Base-by-base conservation (phyloP, 106 monocot species). In the Chionographis japonica region DNA sequence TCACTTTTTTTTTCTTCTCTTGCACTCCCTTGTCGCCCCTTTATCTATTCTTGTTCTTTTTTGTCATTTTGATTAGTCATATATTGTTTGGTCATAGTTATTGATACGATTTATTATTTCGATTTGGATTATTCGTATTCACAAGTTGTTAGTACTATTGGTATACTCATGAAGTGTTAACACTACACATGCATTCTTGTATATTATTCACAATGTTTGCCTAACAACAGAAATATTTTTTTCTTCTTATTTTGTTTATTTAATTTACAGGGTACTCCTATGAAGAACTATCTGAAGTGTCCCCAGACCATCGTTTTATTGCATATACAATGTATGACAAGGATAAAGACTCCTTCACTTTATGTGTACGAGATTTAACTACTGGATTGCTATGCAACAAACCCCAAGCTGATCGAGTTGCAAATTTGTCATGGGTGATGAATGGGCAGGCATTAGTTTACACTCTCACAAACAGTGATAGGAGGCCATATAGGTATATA, bases 261-360 rank as follows among this genome's bases (percentile, higher is more conserved):
- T 61, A 1, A 53, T 50, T 27, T 43, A 2, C 75, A 97, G 95
- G 95, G 27, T 92, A 87, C 66, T 72, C 87, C 5, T 90, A 85
- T 75, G 97, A 98, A 79, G 90, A 98, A 66, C 74, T 75, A 36
- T 98, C 97, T 67, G 97, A 98, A 78, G 77, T 98, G 42, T 98
- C 97, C 36, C 97, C 97, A 15, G 87, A 93, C 68, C 97, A 93
- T 61, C 86, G 83, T 8, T 98, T 75, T 67, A 79, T 98, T 75
- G 97, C 97, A 60, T 98, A 93, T 58, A 93, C 97, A 12, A 90
- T 93, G 89, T 98, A 90, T 69, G 90, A 98, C 71, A 98, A 93
- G 71, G 90, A 98, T 15, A 93, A 93, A 57, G 93, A 93, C 52
- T 74, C 74, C 14, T 98, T 90, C 56, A 85, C 77, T 12, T 62